phyloP scores from a whole-genome alignment of 352 stramenopile genomes.

The Pythium chondricola region DNA sequence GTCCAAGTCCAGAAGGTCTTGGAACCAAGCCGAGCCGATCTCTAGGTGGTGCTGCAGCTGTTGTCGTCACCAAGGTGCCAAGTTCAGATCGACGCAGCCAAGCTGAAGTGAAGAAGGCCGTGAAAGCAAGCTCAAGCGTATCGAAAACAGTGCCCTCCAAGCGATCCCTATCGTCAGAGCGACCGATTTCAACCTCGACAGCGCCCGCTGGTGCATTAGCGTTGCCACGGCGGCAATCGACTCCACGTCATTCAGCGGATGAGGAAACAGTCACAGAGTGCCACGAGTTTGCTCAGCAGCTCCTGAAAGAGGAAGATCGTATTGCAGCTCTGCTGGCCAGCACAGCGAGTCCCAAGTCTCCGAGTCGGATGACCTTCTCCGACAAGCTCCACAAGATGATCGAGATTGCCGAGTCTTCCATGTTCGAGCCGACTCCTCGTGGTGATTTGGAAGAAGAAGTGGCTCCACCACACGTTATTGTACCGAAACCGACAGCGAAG shows the following conservation, averaged over 20 bases:
- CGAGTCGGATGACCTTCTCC: constrained; percentile 60
- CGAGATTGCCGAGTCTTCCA: constrained; percentile 63
- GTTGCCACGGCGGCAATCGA: no score
- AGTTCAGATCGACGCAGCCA: not conserved
- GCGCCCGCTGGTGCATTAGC: no score
- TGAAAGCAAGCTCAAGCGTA: no score
- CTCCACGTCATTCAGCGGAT: constrained; percentile 6
- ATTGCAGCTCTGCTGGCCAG: constrained; percentile 42
- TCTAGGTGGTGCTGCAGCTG: no score
- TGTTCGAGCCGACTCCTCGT: constrained; percentile 35
- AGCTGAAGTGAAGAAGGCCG: constrained; percentile 12
- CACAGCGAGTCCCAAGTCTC: constrained; percentile 38
- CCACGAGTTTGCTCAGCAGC: constrained; percentile 52
- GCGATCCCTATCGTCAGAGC: no score
- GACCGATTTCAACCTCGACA: no score
- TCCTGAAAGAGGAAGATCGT: constrained; percentile 45
- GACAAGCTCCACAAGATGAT: constrained; percentile 81
- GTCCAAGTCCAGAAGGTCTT: not conserved
- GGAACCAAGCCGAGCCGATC: constrained; percentile 1
- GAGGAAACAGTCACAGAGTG: constrained; percentile 39
- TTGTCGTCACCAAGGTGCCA: constrained; percentile 15
- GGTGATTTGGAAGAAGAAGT: not conserved
- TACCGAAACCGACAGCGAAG: not conserved
- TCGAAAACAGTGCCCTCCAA: no score
- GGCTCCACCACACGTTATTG: not conserved